Evolutionary conservation across 1,284 basidiomycete genomes (phyloP).

Genomic region (Cryptococcus depauperatus): DNA sequence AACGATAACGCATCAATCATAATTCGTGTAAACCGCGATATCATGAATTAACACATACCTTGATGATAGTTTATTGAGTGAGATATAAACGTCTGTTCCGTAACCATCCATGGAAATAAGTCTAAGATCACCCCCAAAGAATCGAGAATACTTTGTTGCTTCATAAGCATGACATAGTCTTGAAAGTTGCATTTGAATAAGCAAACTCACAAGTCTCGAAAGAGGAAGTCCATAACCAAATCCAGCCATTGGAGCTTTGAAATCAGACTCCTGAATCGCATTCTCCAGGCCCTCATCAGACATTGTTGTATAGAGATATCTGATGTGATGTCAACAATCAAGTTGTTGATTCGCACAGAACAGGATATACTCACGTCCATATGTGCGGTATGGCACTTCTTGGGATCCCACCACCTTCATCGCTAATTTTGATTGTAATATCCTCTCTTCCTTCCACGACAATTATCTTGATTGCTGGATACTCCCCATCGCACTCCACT

Average conservation of each 20-base stretch:
- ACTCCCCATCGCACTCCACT: slow-evolving; percentile 66
- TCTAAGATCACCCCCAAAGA: slow-evolving; percentile 94
- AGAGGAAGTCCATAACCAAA: slow-evolving; percentile 92
- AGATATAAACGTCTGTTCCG: slow-evolving; percentile 55
- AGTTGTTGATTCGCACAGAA: neutral
- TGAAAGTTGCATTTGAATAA: neutral
- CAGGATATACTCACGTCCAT: slow-evolving; percentile 74
- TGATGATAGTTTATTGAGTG: slow-evolving; percentile 41
- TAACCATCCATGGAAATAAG: slow-evolving; percentile 97
- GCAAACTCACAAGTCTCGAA: slow-evolving; percentile 64
- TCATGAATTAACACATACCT: slow-evolving; percentile 14
- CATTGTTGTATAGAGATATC: slow-evolving; percentile 87
- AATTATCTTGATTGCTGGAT: slow-evolving; percentile 93
- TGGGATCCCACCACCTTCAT: slow-evolving; percentile 94
- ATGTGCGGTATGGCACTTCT: slow-evolving; percentile 88
- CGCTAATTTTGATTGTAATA: slow-evolving; percentile 96
- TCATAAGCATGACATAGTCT: neutral
- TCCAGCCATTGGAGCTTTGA: slow-evolving; percentile 97
- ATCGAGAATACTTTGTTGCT: slow-evolving; percentile 67
- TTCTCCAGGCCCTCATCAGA: slow-evolving; percentile 77
- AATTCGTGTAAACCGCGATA: no score
- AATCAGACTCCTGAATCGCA: slow-evolving; percentile 83
- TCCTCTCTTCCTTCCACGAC: slow-evolving; percentile 90
- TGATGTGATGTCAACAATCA: slow-evolving; percentile 3
- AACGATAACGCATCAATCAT: neutral